A percentile compares a stretch with the other conserved stretches of the same genome.
Evolutionary conservation across 257 asterid species (phyloP).

Genomic region (Solanum pennellii): DNA sequence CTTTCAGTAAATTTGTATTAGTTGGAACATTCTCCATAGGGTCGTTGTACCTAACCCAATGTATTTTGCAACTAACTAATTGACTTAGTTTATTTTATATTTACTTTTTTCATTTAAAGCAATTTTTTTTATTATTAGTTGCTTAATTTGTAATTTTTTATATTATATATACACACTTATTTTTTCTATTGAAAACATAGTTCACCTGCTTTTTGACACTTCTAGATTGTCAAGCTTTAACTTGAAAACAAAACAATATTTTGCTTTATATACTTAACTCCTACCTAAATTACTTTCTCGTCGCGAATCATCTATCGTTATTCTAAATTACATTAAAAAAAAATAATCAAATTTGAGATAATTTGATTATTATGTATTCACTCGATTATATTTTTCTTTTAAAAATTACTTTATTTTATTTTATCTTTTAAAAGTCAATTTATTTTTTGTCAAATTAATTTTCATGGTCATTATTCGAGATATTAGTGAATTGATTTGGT

Average conservation of each 20-base stretch:
- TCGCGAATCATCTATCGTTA: fast-evolving
- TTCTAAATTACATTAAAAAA: no score
- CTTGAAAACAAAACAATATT: background rate
- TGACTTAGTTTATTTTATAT: background rate
- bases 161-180: background rate
- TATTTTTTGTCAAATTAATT: no score
- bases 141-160: background rate
- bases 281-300: background rate
- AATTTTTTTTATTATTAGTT: background rate
- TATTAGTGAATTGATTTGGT: no score
- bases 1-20: background rate
- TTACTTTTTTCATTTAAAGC: background rate
- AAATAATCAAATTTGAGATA: no score
- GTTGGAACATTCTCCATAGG: background rate
- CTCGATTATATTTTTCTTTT: no score
- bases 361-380: no score
- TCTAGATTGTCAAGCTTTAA: background rate
- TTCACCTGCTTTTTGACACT: background rate
- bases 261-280: background rate
- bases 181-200: background rate
- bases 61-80: background rate
- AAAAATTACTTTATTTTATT: no score
- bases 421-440: no score
- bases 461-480: no score
- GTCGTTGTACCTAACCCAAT: background rate